Conservation (phyloP, 2,329 filamentous ascomycete genomes). For the Aspergillus brunneoviolaceus region DNA sequence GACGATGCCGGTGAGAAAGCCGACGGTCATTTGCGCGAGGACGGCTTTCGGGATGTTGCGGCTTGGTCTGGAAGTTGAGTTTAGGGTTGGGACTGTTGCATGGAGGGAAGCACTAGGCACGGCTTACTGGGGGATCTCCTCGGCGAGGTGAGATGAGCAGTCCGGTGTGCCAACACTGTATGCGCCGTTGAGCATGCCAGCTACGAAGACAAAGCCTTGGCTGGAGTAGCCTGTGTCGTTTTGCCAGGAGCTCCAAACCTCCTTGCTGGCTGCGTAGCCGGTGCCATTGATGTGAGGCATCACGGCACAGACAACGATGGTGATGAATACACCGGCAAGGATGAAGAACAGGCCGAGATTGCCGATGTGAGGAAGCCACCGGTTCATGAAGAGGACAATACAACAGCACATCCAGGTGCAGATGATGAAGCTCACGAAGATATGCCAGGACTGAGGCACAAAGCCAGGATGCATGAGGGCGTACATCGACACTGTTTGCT, state of each 20-base stretch:
- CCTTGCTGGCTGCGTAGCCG: constrained; percentile 50
- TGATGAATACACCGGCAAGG: constrained; percentile 52
- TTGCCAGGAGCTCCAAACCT: constrained; percentile 59
- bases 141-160: constrained; percentile 63
- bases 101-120: neutral
- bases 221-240: constrained; percentile 45
- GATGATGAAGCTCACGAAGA: constrained; percentile 59
- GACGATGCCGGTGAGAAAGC: constrained; percentile 48
- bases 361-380: constrained; percentile 51
- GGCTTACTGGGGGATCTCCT: constrained; percentile 57
- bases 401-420: constrained; percentile 55
- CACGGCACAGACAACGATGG: constrained; percentile 53
- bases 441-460: constrained; percentile 55
- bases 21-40: constrained; percentile 49
- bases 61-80: constrained; percentile 29
- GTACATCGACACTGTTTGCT: constrained; percentile 63
- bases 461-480: constrained; percentile 58
- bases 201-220: constrained; percentile 63
- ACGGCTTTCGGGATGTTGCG: constrained; percentile 53
- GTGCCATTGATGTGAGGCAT: constrained; percentile 51
- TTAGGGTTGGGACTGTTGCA: neutral
- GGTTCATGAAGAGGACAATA: constrained; percentile 59
- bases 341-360: constrained; percentile 59
- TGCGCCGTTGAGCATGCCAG: constrained; percentile 68
- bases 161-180: constrained; percentile 68